Evolutionary conservation across 352 stramenopile species (phyloP).

Genomic region (Globisporangium okanoganense): DNA sequence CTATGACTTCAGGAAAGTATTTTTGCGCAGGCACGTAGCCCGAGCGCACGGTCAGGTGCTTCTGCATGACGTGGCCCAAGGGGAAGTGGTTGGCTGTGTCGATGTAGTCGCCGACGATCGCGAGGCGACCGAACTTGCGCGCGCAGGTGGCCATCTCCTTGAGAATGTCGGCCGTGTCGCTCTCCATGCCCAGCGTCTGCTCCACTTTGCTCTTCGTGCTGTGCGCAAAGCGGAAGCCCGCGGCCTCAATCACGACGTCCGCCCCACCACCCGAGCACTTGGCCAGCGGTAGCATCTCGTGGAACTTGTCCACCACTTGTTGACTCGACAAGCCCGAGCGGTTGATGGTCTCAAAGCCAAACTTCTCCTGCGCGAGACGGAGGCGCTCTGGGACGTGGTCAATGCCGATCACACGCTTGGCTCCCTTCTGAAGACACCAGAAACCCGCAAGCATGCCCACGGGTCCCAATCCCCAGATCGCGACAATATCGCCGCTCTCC

Average conservation of each 20-base stretch:
- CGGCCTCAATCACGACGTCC: constrained; percentile 39
- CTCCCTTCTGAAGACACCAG: constrained; percentile 31
- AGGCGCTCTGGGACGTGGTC: constrained; percentile 31
- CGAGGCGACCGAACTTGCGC: constrained; percentile 31
- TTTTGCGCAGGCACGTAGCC: constrained; percentile 29
- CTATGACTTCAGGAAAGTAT: constrained; percentile 30
- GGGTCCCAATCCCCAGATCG: constrained; percentile 35
- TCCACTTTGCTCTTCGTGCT: constrained; percentile 21
- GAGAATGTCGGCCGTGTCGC: constrained; percentile 25
- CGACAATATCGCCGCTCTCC: constrained; percentile 28
- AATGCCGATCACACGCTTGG: constrained; percentile 38
- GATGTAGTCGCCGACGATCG: constrained; percentile 33
- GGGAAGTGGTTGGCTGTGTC: constrained; percentile 30
- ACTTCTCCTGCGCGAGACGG: constrained; percentile 23
- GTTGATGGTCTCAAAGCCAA: constrained; percentile 35
- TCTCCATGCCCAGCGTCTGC: constrained; percentile 22
- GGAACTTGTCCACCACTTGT: constrained; percentile 26
- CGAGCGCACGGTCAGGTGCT: constrained; percentile 33
- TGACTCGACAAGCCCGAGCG: constrained; percentile 18
- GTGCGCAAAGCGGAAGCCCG: constrained; percentile 27
- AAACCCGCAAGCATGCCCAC: constrained; percentile 27
- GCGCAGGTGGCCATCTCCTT: constrained; percentile 26
- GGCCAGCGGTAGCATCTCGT: constrained; percentile 24
- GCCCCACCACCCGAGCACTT: constrained; percentile 20
- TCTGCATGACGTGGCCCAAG: constrained; percentile 38